Evolutionary conservation across 2,329 filamentous ascomycete genomes (phyloP).

Genomic region (Nigrospora sphaerica): DNA sequence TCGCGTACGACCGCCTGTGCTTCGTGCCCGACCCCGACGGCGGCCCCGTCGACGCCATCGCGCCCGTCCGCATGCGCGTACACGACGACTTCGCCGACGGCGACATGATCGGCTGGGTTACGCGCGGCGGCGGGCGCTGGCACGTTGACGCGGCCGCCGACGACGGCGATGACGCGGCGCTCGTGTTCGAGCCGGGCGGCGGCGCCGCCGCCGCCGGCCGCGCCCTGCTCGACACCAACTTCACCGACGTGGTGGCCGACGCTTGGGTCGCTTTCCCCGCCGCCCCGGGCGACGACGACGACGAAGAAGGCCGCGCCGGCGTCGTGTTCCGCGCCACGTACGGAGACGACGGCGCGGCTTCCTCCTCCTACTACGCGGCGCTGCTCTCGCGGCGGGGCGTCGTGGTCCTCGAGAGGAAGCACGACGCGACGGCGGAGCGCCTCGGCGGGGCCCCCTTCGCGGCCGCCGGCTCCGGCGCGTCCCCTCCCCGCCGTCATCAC

Average conservation of each 20-base stretch:
- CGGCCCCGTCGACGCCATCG: constrained; percentile 16
- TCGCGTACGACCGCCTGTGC: constrained; percentile 40
- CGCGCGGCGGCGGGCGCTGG: constrained; percentile 16
- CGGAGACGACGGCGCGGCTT: constrained; percentile 16
- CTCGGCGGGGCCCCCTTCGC: constrained; percentile 2
- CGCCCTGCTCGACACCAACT: constrained; percentile 1
- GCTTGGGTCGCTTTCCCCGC: constrained; percentile 16
- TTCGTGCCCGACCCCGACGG: constrained; percentile 32
- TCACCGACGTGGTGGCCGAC: constrained; percentile 5
- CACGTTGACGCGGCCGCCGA: constrained; percentile 13
- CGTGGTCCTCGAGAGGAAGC: not conserved
- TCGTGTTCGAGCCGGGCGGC: not conserved
- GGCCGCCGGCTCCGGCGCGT: constrained; percentile 1
- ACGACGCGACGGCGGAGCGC: not conserved
- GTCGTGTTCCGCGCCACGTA: constrained; percentile 27
- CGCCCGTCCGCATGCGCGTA: constrained; percentile 34
- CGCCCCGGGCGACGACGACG: not conserved
- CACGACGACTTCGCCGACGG: constrained; percentile 34
- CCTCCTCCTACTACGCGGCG: constrained; percentile 6
- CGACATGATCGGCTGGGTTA: constrained; percentile 28
- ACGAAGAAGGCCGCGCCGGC: constrained; percentile 16
- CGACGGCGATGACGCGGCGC: not conserved
- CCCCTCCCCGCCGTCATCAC: constrained; percentile 13
- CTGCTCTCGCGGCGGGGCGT: constrained; percentile 4
- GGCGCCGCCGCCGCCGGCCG: not conserved